Conservation (phyloP, 208 protist species). For the Plasmodiophora brassicae region DNA sequence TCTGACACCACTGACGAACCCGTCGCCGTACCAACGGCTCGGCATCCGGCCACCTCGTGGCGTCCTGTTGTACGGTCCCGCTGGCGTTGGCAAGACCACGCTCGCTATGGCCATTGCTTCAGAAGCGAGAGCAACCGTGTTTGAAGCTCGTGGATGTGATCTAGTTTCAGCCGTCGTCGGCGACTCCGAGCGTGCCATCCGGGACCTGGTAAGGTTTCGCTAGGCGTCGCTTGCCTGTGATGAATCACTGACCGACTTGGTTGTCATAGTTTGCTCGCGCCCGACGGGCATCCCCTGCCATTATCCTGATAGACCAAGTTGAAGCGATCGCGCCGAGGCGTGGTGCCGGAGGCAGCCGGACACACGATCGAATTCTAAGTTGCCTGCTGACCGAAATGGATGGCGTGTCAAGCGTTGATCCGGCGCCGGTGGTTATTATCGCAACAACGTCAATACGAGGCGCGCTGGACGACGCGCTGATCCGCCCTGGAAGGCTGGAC, state of each 20-base stretch:
- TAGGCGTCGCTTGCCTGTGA: too few relatives aligned
- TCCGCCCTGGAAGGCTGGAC: slow-evolving; percentile 98
- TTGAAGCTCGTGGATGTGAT: slow-evolving; percentile 96
- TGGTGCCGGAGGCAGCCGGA: slow-evolving; percentile 96
- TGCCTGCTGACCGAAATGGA: slow-evolving; percentile 99
- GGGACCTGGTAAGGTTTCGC: too few relatives aligned
- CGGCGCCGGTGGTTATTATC: slow-evolving; percentile 95
- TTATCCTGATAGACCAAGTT: slow-evolving; percentile 99
- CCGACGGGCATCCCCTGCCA: slow-evolving; percentile 87
- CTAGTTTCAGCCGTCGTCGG: slow-evolving; percentile 99
- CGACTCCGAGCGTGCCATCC: slow-evolving; percentile 97
- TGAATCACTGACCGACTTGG: too few relatives aligned
- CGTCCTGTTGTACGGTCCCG: slow-evolving; percentile 89
- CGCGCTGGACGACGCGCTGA: slow-evolving; percentile 95
- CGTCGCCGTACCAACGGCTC: slow-evolving; percentile 61
- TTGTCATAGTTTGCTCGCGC: slow-evolving; percentile 98
- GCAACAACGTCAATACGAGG: slow-evolving; percentile 94
- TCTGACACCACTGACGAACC: not conserved
- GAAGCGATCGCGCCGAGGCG: slow-evolving; percentile 99
- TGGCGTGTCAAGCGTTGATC: slow-evolving; percentile 82
- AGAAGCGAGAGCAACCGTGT: slow-evolving; percentile 99
- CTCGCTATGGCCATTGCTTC: slow-evolving; percentile 98
- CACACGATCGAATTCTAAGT: slow-evolving; percentile 98
- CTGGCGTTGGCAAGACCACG: slow-evolving; percentile 94
- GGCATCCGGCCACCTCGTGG: slow-evolving; percentile 87